Evolutionary conservation across 2,329 filamentous ascomycete species (phyloP).

Genomic region (Dactylellina leptospora): DNA sequence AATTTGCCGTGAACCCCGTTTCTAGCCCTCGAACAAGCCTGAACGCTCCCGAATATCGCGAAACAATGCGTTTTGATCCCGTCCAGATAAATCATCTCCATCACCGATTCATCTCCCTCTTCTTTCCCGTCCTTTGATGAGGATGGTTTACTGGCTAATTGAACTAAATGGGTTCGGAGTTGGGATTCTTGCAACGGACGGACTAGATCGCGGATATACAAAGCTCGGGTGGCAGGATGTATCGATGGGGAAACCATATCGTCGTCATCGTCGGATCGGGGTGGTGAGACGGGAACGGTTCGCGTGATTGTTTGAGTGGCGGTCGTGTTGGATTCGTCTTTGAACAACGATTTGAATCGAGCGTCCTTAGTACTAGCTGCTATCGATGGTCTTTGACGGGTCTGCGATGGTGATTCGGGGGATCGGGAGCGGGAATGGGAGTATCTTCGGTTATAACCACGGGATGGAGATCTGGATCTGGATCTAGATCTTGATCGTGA

Average conservation of each 20-base stretch:
- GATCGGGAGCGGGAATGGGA: constrained; percentile 21
- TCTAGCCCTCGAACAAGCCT: constrained; percentile 79
- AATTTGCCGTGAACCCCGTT: constrained; percentile 77
- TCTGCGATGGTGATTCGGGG: constrained; percentile 31
- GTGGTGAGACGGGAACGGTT: constrained; percentile 54
- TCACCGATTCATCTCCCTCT: constrained; percentile 62
- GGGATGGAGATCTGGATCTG: constrained; percentile 16
- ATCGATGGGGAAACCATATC: constrained; percentile 66
- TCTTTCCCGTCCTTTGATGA: too few relatives aligned
- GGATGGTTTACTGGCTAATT: constrained; percentile 68
- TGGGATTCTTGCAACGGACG: constrained; percentile 77
- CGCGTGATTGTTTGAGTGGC: constrained; percentile 49
- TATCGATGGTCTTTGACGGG: constrained; percentile 46
- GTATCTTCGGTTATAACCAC: constrained; percentile 9
- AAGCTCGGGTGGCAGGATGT: constrained; percentile 76
- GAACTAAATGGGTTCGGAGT: constrained; percentile 74
- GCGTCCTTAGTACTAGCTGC: constrained; percentile 59
- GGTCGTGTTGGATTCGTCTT: constrained; percentile 56
- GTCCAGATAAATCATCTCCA: constrained; percentile 81
- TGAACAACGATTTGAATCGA: constrained; percentile 65
- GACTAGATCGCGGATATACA: constrained; percentile 93
- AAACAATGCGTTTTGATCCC: constrained; percentile 88
- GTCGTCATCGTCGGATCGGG: constrained; percentile 60
- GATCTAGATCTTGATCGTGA: neutral
- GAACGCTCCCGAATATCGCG: constrained; percentile 73